Evolutionary conservation across 2,329 filamentous ascomycete species (phyloP).

Genomic region (Proliferodiscus dingleyae): DNA sequence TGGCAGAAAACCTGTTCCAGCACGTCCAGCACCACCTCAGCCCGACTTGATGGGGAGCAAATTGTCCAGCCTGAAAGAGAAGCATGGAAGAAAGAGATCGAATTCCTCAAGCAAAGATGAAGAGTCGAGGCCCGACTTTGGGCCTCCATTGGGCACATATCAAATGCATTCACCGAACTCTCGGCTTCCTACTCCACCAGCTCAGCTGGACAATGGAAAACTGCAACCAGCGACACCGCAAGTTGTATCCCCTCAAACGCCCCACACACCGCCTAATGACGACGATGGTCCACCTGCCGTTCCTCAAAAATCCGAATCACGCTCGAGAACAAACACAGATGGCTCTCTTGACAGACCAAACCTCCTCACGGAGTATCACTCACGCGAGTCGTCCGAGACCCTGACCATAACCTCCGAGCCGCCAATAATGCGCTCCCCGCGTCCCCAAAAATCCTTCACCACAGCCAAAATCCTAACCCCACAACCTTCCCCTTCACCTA

Average conservation of each 20-base stretch:
- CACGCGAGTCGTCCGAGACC: constrained; percentile 23
- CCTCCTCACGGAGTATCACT: constrained; percentile 14
- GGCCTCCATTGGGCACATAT: constrained; percentile 3
- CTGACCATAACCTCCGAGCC: constrained; percentile 26
- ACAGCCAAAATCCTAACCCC: constrained; percentile 22
- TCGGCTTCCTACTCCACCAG: constrained; percentile 23
- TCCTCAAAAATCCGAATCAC: constrained; percentile 20
- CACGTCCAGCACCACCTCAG: constrained; percentile 26
- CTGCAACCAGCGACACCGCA: constrained; percentile 14
- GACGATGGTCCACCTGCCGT: constrained; percentile 18
- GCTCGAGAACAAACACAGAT: constrained; percentile 4
- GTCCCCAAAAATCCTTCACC: constrained; percentile 21
- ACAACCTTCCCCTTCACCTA: constrained; percentile 14
- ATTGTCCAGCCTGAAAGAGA: constrained; percentile 27
- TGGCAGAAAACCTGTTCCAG: constrained; percentile 25
- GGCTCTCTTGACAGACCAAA: constrained; percentile 6
- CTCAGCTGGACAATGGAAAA: constrained; percentile 22
- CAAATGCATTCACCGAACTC: constrained; percentile 8
- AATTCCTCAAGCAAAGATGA: constrained; percentile 14
- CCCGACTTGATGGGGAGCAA: constrained; percentile 29
- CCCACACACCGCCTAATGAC: constrained; percentile 23
- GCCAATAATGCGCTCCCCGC: constrained; percentile 19
- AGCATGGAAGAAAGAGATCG: constrained; percentile 13
- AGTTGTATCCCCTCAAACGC: constrained; percentile 20
- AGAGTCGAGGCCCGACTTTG: constrained; percentile 1